A percentile compares a stretch with the other conserved stretches of the same genome.
These are phyloP conservation scores for Flueggea neowawraea DNA, from an alignment of 441 rosid species.

Conservation along the genomic window DNA sequence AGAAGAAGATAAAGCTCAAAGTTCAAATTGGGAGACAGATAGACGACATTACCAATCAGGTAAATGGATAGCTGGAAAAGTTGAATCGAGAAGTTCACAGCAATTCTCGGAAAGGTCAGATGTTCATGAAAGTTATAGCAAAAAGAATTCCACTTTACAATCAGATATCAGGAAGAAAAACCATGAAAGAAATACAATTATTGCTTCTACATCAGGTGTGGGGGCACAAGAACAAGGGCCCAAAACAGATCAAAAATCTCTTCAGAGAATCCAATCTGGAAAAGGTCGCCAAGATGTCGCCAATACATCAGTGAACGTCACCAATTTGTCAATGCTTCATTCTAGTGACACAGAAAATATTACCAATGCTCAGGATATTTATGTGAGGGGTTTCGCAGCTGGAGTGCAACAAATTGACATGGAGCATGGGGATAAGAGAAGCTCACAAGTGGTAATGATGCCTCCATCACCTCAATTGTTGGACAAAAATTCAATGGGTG, in stretches of 20 bases:
- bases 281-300: constrained; percentile 35
- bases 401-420: constrained; percentile 30
- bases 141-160: constrained; percentile 31
- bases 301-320: constrained; percentile 32
- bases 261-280: constrained; percentile 33
- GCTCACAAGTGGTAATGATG: constrained; percentile 40
- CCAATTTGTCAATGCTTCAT: constrained; percentile 32
- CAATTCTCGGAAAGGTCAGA: constrained; percentile 28
- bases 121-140: constrained; percentile 23
- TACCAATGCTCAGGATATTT: constrained; percentile 33
- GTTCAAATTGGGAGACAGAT: constrained; percentile 24
- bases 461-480: constrained; percentile 61
- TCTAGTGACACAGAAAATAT: constrained; percentile 29
- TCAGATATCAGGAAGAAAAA: constrained; percentile 37
- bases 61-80: constrained; percentile 29
- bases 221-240: constrained; percentile 15
- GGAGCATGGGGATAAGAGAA: constrained; percentile 34
- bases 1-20: constrained; percentile 38
- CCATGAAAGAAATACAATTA: constrained; percentile 27
- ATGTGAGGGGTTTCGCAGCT: constrained; percentile 40
- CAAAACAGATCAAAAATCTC: constrained; percentile 29
- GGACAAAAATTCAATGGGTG: constrained; percentile 30
- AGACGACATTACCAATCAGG: constrained; percentile 28
- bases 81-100: constrained; percentile 35
- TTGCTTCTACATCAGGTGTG: constrained; percentile 29